Evolutionary conservation across 768 basidiomycete species (phyloP).

Genomic region (Auricularia sp.): DNA sequence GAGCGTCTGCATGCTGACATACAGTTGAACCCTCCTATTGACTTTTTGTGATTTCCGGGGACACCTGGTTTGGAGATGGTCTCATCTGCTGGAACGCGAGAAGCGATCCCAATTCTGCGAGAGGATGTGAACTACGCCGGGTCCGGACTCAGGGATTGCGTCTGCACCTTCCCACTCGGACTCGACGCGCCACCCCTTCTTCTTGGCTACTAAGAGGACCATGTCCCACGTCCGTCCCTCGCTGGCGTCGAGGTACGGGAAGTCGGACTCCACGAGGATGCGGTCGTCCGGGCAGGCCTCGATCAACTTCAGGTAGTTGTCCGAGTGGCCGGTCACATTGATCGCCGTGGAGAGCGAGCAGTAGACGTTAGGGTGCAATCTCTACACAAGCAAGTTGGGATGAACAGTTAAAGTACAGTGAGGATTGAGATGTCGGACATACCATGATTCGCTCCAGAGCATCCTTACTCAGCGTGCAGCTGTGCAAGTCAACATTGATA

Average conservation of each 20-base stretch:
- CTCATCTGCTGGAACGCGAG: not conserved
- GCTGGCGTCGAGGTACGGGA: conserved; percentile 50
- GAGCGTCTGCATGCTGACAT: no score
- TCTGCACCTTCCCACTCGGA: conserved; percentile 33
- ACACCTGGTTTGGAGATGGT: not conserved
- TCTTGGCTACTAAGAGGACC: conserved; percentile 54
- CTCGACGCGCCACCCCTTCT: conserved; percentile 73
- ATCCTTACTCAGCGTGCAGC: conserved; percentile 74
- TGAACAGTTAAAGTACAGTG: no score
- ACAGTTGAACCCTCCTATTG: no score
- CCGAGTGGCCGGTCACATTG: conserved; percentile 49
- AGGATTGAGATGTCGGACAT: conserved; percentile 11
- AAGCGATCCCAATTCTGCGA: conserved; percentile 66
- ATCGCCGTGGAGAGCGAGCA: conserved; percentile 82
- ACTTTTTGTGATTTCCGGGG: no score
- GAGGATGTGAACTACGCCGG: conserved; percentile 59
- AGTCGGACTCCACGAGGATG: conserved; percentile 83
- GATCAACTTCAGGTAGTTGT: conserved; percentile 54
- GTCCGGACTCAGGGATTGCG: conserved; percentile 21
- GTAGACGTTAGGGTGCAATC: conserved; percentile 64
- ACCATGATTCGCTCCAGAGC: conserved; percentile 70
- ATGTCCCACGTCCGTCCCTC: conserved; percentile 68
- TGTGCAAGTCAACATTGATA: conserved; percentile 84
- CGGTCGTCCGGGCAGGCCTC: conserved; percentile 49
- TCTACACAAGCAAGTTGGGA: conserved; percentile 29